Conservation (phyloP, 2,329 filamentous ascomycete genomes). For the Coniochaeta hoffmannii region DNA sequence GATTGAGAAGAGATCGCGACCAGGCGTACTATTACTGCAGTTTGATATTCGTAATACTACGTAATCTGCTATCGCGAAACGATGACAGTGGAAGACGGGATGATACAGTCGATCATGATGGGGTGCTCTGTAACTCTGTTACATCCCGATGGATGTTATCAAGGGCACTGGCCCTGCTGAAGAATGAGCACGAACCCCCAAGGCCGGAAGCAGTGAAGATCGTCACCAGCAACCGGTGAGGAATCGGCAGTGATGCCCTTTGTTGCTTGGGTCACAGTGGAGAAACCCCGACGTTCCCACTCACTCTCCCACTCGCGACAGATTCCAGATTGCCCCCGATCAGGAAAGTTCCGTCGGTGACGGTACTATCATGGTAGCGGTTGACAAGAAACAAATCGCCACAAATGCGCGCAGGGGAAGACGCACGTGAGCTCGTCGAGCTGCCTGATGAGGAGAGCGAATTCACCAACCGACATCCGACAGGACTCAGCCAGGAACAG, state of each 20-base stretch:
- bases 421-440: not conserved
- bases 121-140: not conserved
- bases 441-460: not conserved
- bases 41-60: not conserved
- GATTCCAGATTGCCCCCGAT: not conserved
- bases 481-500: not conserved
- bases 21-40: no score
- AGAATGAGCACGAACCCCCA: not conserved
- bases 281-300: not conserved
- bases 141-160: not conserved
- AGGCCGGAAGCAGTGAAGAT: not conserved
- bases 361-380: not conserved
- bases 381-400: not conserved
- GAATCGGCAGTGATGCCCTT: not conserved
- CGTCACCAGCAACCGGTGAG: not conserved
- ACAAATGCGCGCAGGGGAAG: not conserved
- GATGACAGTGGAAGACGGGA: not conserved
- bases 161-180: not conserved
- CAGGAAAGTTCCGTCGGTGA: not conserved
- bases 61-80: not conserved
- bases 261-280: not conserved
- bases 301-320: not conserved
- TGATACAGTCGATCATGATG: conserved; percentile 1
- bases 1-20: not conserved
- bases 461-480: not conserved